Conservation (phyloP, 129 eudicot genomes). For the Flaveria brownii region DNA sequence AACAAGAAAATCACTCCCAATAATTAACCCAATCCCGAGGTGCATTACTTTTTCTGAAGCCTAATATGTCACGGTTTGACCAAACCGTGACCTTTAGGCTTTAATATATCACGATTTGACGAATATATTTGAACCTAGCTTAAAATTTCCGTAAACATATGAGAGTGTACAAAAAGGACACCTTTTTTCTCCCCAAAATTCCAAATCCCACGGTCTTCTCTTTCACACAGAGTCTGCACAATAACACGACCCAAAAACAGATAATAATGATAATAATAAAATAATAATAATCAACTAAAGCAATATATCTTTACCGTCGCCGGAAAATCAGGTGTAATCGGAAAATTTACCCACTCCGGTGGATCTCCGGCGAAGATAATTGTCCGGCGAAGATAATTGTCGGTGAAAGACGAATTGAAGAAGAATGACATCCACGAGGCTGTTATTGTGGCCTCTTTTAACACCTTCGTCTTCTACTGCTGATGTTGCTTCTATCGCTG, state of each 20-base stretch:
- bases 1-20: too few relatives aligned
- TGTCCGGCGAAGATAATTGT: constrained; percentile 26
- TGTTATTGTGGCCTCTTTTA: constrained; percentile 32
- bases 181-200: constrained; percentile 32
- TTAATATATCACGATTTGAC: too few relatives aligned
- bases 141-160: too few relatives aligned
- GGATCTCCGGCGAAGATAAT: too few relatives aligned
- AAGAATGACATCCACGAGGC: constrained; percentile 40
- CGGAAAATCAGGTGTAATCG: neutral
- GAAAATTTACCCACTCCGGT: constrained; percentile 4
- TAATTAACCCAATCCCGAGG: too few relatives aligned
- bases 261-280: neutral
- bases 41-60: too few relatives aligned
- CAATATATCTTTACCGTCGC: neutral
- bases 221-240: constrained; percentile 10
- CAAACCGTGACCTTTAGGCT: too few relatives aligned
- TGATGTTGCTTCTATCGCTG: neutral
- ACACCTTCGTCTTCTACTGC: neutral
- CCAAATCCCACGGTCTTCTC: constrained; percentile 18
- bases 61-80: too few relatives aligned
- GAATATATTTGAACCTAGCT: too few relatives aligned
- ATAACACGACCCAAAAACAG: constrained; percentile 3
- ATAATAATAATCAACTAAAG: neutral
- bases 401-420: constrained; percentile 24
- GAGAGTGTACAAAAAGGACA: constrained; percentile 24